Percentiles rank a stretch among this genome's conserved stretches.
phyloP scores from a whole-genome alignment of 129 eudicot genomes.

The Ambrosia artemisiifolia region DNA sequence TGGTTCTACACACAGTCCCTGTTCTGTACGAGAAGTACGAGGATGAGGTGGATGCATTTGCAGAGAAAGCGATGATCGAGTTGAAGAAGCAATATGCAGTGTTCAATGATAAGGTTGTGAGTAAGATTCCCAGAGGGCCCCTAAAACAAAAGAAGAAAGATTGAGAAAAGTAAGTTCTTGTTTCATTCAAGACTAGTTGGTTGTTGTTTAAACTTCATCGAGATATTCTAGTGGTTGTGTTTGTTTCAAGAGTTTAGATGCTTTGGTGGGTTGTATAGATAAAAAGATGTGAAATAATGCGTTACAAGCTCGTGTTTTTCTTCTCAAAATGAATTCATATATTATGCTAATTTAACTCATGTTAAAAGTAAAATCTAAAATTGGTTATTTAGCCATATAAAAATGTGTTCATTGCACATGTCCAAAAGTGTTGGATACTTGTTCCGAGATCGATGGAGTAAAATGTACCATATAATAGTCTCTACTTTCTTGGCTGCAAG shows the following conservation, averaged over 20 bases:
- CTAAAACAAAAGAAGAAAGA: slow-evolving; percentile 59
- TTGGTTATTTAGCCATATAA: too few relatives aligned
- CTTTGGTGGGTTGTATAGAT: slow-evolving; percentile 5
- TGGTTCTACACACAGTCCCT: slow-evolving; percentile 63
- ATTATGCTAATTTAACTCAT: too few relatives aligned
- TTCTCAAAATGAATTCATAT: too few relatives aligned
- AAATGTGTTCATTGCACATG: too few relatives aligned
- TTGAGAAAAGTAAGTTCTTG: slow-evolving; percentile 21
- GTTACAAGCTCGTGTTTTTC: background rate
- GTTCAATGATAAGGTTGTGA: slow-evolving; percentile 58
- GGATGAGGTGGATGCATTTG: slow-evolving; percentile 57
- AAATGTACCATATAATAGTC: too few relatives aligned
- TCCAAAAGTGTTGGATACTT: too few relatives aligned
- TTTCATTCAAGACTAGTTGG: background rate
- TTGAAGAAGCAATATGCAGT: slow-evolving; percentile 73
- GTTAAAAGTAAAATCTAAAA: too few relatives aligned
- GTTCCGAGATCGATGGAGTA: too few relatives aligned
- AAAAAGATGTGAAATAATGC: slow-evolving; percentile 10
- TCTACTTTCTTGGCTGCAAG: too few relatives aligned
- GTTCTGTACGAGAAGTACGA: slow-evolving; percentile 77
- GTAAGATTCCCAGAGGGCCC: slow-evolving; percentile 69
- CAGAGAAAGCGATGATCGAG: slow-evolving; percentile 59
- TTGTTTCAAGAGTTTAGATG: slow-evolving; percentile 19
- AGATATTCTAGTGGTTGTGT: slow-evolving; percentile 9
- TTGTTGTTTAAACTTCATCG: slow-evolving; percentile 1